Evolutionary conservation across 139 green algal genomes (phyloP), one percentile per base, ranked within the genome.

Genomic region (Trebouxia sp.): DNA sequence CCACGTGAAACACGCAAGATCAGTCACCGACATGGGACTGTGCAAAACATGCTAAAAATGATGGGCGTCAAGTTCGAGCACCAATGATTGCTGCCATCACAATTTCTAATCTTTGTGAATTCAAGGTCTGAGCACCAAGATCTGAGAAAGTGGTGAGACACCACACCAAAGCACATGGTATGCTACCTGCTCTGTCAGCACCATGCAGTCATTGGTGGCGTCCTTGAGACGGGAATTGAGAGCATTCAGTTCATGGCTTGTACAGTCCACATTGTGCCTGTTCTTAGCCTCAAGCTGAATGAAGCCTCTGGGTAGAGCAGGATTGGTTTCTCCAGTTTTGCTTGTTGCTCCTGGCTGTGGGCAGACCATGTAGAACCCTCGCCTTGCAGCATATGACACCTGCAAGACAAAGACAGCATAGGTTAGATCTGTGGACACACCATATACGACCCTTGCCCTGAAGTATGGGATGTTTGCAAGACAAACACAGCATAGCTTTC

Each of bases 161-260:
- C n/a, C n/a, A n/a, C n/a, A n/a, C n/a, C n/a, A n/a, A n/a, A n/a
- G n/a, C n/a, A n/a, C n/a, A n/a, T n/a, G n/a, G n/a, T n/a, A n/a
- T n/a, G n/a, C 3, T 65, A 92, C 94, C 85, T 93, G 80, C 50
- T 94, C 86, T 24, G 94, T 96, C 11, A 97, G 87, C 47, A 92
- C 37, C 84, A 96, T 81, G 81, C 93, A 97, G 80, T 97, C 92
- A 43, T 89, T 87, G 41, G 86, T 84, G 11, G 94, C 89, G 62
- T 96, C 91, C 35, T 84, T 82, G 30, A 98, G 92, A 8, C 94
- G 85, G 15, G 85, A 56, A 84, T 98, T 98, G 5, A 98, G 89
- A 11, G 94, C 94, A 41, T 92, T 94, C 0, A 98, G 88, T 86
- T 98, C 94, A 37, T 90, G 85, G 0, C 89, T 96, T 30, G 91